Percentiles rank a stretch among this genome's conserved stretches.
Conservation (phyloP, 371 early-diverging fungal genomes). For the Mortierella sp. region DNA sequence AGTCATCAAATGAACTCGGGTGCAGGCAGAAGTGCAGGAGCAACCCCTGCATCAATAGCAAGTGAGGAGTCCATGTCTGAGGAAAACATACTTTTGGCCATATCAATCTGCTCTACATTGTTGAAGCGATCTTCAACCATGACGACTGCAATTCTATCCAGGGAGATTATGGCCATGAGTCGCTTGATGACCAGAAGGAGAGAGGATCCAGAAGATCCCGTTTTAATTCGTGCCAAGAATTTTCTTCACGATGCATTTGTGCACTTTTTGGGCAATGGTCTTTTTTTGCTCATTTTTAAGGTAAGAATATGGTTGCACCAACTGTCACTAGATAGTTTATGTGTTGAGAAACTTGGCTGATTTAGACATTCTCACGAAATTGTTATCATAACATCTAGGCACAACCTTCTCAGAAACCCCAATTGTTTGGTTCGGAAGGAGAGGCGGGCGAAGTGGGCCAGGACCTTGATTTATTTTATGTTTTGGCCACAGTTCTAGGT, state of each 20-base stretch:
- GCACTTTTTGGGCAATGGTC: conserved; percentile 71
- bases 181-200: conserved; percentile 67
- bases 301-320: conserved; percentile 8
- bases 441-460: conserved; percentile 43
- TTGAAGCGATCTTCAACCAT: conserved; percentile 69
- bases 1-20: not conserved
- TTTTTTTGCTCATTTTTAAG: conserved; percentile 75
- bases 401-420: conserved; percentile 58
- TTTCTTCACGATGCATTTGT: conserved; percentile 71
- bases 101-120: conserved; percentile 69
- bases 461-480: conserved; percentile 71
- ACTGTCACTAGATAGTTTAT: too few species aligned
- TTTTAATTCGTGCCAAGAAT: conserved; percentile 66
- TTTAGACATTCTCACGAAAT: too few species aligned
- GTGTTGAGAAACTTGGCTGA: too few species aligned
- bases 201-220: conserved; percentile 63
- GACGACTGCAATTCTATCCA: conserved; percentile 71
- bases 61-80: conserved; percentile 66
- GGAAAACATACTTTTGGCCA: conserved; percentile 69
- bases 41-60: not conserved
- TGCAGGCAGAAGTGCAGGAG: not conserved
- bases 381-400: conserved; percentile 45
- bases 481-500: conserved; percentile 67
- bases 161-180: conserved; percentile 71
- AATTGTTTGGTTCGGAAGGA: conserved; percentile 26